Base-by-base conservation (phyloP, 441 rosid genomes). In the Eugenia klotzschiana region DNA sequence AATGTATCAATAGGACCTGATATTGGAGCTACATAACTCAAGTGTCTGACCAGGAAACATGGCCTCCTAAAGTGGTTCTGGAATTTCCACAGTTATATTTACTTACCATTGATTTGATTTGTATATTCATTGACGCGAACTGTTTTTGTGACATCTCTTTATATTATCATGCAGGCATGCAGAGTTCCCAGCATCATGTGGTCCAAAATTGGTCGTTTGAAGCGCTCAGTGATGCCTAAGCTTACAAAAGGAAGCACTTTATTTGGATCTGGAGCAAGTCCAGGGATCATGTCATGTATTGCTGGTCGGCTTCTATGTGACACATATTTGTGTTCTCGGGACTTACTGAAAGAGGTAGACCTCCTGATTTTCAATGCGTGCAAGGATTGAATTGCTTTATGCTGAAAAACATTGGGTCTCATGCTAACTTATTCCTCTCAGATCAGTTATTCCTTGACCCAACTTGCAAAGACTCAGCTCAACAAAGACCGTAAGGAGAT, bases 171-270 rank as follows among this genome's bases (percentile, higher is more conserved):
- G 85, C 90, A 97, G 98, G 96, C 92, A 87, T 97, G 99, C 86
- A 91, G 89, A 87, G 99, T 97, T 84, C 91, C 91, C 79, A 91
- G 98, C 90, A 91, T 89, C 90, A 95, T 90, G 93, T 97, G 99
- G 98, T 97, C 99, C 89, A 97, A 94, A 91, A 88, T 97, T 86
- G 99, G 99, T 64, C 97, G 98, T 79, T 95, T 97, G 80, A 95
- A 94, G 90, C 99, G 98, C 80, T 92, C 96, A 80, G 87, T 86
- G 83, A 97, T 97, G 98, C 99, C 99, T 84, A 97, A 89, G 88
- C 93, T 95, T 87, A 87, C 90, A 51, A 95, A 90, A 91, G 94
- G 98, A 87, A 92, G 89, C 87, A 84, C 91, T 73, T 83, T 89
- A 83, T 95, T 91, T 88, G 98, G 98, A 27, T 92, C 98, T 27